Evolutionary conservation across 176 grass and related monocot species (phyloP).

Genomic region (Oropetium thomaeum): DNA sequence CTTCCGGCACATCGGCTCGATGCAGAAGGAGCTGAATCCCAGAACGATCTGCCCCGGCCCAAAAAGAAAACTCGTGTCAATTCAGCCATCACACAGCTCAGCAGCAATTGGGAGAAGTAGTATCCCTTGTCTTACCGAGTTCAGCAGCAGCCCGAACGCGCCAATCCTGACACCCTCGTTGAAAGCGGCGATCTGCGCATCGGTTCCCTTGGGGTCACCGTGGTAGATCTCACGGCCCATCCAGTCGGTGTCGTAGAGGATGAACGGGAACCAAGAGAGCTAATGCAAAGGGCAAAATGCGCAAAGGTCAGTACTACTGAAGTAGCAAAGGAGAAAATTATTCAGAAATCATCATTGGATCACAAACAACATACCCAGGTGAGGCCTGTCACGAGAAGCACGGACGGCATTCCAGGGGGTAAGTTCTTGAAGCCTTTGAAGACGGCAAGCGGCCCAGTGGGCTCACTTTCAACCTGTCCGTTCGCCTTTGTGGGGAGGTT

Average conservation of each 20-base stretch:
- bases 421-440: constrained; percentile 72
- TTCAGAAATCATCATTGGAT: neutral
- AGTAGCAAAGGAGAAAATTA: neutral
- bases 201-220: constrained; percentile 62
- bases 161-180: constrained; percentile 70
- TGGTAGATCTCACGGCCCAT: constrained; percentile 99
- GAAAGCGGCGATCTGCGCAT: constrained; percentile 45
- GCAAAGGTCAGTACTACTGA: neutral
- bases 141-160: constrained; percentile 76
- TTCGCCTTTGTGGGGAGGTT: constrained; percentile 48
- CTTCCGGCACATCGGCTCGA: constrained; percentile 74
- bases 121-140: constrained; percentile 74
- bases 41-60: constrained; percentile 50
- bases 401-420: constrained; percentile 78
- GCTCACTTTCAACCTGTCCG: constrained; percentile 31
- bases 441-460: constrained; percentile 22
- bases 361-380: constrained; percentile 90
- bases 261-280: constrained; percentile 93
- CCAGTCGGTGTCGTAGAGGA: constrained; percentile 98
- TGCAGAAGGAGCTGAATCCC: constrained; percentile 66
- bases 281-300: constrained; percentile 8
- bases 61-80: neutral
- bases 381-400: constrained; percentile 77
- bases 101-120: neutral
- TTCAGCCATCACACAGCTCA: neutral